Percentiles rank a stretch among this genome's conserved stretches.
These are phyloP conservation scores for Alternaria longipes DNA, from an alignment of 2,329 filamentous ascomycete species.

Conservation along the genomic window DNA sequence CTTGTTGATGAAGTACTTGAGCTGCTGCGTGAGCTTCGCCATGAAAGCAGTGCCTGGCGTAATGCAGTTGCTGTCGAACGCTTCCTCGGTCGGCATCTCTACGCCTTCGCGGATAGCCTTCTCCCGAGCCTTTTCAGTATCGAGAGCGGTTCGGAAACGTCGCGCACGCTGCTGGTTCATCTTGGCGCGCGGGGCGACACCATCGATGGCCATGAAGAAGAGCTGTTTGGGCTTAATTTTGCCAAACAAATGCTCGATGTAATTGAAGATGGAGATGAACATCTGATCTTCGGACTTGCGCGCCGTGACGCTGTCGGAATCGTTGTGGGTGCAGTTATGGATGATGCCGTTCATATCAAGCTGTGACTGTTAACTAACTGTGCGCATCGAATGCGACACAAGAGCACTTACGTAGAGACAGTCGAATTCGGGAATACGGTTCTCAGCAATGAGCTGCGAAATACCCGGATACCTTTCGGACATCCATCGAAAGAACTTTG, in stretches of 20 bases:
- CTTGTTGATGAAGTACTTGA: constrained; percentile 99
- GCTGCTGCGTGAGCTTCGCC: constrained; percentile 90
- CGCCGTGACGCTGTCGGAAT: constrained; percentile 89
- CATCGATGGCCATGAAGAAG: constrained; percentile 99
- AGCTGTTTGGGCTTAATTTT: constrained; percentile 99
- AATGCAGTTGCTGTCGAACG: constrained; percentile 99
- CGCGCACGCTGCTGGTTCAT: constrained; percentile 99
- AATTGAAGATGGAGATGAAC: constrained; percentile 99
- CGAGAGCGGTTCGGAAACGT: constrained; percentile 92
- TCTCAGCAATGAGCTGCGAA: constrained; percentile 97
- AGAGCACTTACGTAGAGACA: constrained; percentile 77
- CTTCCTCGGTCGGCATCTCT: constrained; percentile 92
- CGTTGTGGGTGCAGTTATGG: constrained; percentile 97
- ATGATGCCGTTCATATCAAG: constrained; percentile 99
- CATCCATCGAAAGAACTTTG: constrained; percentile 98
- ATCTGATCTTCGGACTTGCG: constrained; percentile 97
- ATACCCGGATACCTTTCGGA: constrained; percentile 98
- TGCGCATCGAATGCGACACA: constrained; percentile 4
- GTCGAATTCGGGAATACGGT: constrained; percentile 98
- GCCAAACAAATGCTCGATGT: constrained; percentile 97
- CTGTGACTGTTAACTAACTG: constrained; percentile 52
- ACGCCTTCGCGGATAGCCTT: constrained; percentile 90
- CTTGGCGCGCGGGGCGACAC: constrained; percentile 95
- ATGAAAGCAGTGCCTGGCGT: constrained; percentile 98
- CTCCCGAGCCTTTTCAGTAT: constrained; percentile 87